Conservation (phyloP, 139 green algal species). For the Chlamydomonas sphaeroides region DNA sequence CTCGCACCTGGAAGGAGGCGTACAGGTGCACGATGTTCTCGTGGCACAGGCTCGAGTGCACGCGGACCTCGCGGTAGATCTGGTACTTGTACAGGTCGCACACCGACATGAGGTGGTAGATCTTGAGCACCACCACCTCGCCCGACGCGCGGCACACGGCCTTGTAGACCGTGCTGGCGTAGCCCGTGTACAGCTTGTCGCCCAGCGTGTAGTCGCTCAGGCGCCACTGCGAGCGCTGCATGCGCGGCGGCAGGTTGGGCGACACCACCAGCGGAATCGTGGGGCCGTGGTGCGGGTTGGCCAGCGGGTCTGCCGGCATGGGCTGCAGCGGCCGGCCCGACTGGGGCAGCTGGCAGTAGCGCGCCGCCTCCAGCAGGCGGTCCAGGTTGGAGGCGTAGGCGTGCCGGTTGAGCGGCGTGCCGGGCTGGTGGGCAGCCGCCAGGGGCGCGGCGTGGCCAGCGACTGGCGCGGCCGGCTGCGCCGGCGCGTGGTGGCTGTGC, state of each 20-base stretch:
- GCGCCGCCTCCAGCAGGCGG: slow-evolving; percentile 42
- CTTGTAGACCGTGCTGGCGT: slow-evolving; percentile 64
- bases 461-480: too few relatives aligned
- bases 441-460: not conserved
- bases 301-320: slow-evolving; percentile 38
- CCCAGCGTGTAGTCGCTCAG: slow-evolving; percentile 60
- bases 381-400: slow-evolving; percentile 47
- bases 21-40: slow-evolving; percentile 71
- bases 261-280: slow-evolving; percentile 54
- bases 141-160: slow-evolving; percentile 55
- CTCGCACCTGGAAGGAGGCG: slow-evolving; percentile 55
- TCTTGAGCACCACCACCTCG: slow-evolving; percentile 67
- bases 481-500: not conserved
- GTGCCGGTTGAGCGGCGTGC: slow-evolving; percentile 24
- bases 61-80: slow-evolving; percentile 67
- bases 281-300: slow-evolving; percentile 42
- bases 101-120: slow-evolving; percentile 56
- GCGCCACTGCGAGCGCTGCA: slow-evolving; percentile 61
- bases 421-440: slow-evolving; percentile 7
- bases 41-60: slow-evolving; percentile 61
- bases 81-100: slow-evolving; percentile 72
- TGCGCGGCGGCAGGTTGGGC: slow-evolving; percentile 59
- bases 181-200: slow-evolving; percentile 72
- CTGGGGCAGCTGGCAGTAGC: slow-evolving; percentile 47
- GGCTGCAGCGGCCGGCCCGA: slow-evolving; percentile 37